Evolutionary conservation across 169 alveolate species (phyloP).

Genomic region (Plasmodium inui): DNA sequence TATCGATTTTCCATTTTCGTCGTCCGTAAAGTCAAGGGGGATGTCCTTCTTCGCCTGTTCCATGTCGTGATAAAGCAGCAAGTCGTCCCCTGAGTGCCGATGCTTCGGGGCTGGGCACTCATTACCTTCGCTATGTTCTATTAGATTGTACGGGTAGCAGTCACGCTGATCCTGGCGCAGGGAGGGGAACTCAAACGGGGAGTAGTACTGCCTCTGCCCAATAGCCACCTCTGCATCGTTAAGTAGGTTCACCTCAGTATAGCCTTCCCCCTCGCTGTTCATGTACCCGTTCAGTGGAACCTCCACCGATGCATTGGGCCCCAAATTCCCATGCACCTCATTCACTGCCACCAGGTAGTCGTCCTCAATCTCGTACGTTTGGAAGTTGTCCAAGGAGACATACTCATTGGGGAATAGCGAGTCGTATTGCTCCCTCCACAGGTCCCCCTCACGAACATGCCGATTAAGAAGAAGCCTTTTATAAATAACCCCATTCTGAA

Average conservation of each 20-base stretch:
- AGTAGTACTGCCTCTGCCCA: not conserved
- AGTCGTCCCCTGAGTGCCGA: not conserved
- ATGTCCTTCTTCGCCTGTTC: conserved; percentile 24
- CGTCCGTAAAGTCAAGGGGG: conserved; percentile 49
- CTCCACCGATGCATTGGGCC: not conserved
- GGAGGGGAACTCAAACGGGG: not conserved
- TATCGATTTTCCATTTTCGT: conserved; percentile 3
- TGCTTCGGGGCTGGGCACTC: not conserved
- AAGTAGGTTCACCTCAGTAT: not conserved
- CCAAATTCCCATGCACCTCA: not conserved
- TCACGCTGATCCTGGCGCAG: not conserved
- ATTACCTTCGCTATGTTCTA: not conserved
- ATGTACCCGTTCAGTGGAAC: not conserved
- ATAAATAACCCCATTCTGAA: conserved; percentile 23
- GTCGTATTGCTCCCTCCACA: not conserved
- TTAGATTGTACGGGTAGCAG: not conserved
- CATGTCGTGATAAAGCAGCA: not conserved
- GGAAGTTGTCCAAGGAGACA: not conserved
- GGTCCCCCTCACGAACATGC: not conserved
- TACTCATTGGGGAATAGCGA: conserved; percentile 28
- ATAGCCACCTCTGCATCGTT: not conserved
- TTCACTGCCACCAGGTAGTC: not conserved
- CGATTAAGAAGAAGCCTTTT: conserved; percentile 12
- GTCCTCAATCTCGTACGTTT: not conserved
- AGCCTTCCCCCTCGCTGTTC: not conserved